Evolutionary conservation across 164 flowering plant genomes (phyloP).

Genomic region (Akebia trifoliata): DNA sequence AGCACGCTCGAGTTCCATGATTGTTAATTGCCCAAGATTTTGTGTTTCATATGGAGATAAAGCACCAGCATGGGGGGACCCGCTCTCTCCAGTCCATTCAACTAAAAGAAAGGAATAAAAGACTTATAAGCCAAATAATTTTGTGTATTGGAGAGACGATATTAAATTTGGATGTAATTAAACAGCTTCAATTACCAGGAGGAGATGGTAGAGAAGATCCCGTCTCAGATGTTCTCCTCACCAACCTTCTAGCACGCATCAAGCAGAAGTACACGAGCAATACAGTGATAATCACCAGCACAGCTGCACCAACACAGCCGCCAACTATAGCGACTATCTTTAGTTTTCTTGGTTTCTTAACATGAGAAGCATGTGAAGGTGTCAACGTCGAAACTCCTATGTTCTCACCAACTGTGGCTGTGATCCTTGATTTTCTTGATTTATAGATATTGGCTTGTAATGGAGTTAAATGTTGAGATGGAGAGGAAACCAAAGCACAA

Average conservation of each 20-base stretch:
- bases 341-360: slow-evolving; percentile 24
- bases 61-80: slow-evolving; percentile 16
- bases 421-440: slow-evolving; percentile 22
- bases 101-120: slow-evolving; percentile 14
- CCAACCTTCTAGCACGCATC: slow-evolving; percentile 31
- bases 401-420: slow-evolving; percentile 23
- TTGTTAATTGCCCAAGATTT: slow-evolving; percentile 22
- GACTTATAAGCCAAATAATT: neutral
- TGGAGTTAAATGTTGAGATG: slow-evolving; percentile 11
- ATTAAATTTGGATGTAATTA: neutral
- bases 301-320: slow-evolving; percentile 29
- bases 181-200: slow-evolving; percentile 25
- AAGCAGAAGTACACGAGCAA: slow-evolving; percentile 35
- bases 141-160: too few species aligned
- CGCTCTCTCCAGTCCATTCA: slow-evolving; percentile 23
- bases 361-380: slow-evolving; percentile 21
- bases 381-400: slow-evolving; percentile 34
- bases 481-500: slow-evolving; percentile 14
- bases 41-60: slow-evolving; percentile 17
- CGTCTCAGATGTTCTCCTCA: slow-evolving; percentile 33
- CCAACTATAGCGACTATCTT: slow-evolving; percentile 32
- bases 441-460: slow-evolving; percentile 10
- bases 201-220: slow-evolving; percentile 39
- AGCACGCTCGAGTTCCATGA: slow-evolving; percentile 37
- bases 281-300: slow-evolving; percentile 29